A percentile compares a stretch with the other conserved stretches of the same genome.
These are phyloP conservation scores for Botryotinia globosa DNA, from an alignment of 2,329 filamentous ascomycete species.

Conservation along the genomic window DNA sequence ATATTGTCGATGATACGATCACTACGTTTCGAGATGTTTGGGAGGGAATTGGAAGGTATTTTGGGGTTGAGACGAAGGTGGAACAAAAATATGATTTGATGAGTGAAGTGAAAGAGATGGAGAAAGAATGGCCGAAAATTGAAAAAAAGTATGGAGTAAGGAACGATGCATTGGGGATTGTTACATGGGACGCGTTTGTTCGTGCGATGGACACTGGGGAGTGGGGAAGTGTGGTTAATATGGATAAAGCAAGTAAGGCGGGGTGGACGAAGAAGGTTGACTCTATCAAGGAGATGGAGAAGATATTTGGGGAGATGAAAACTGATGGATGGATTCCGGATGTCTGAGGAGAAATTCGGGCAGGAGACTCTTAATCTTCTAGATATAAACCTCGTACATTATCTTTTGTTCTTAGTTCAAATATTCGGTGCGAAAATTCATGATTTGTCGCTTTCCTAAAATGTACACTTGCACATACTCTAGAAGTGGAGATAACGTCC, in stretches of 20 bases:
- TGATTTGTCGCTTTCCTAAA: not conserved
- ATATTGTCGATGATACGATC: constrained; percentile 16
- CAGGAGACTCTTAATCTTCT: not conserved
- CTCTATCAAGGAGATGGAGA: constrained; percentile 13
- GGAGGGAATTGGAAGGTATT: constrained; percentile 7
- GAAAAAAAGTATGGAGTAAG: not conserved
- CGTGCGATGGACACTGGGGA: not conserved
- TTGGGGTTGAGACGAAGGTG: constrained; percentile 7
- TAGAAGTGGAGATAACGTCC: not conserved
- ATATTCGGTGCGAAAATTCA: not conserved
- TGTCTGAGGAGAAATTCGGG: not conserved
- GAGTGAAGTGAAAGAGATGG: constrained; percentile 5
- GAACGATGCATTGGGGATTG: not conserved
- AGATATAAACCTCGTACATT: not conserved
- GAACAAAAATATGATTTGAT: not conserved
- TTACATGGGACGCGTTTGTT: constrained; percentile 16
- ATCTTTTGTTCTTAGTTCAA: not conserved
- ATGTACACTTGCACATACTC: not conserved
- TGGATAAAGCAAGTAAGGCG: constrained; percentile 15
- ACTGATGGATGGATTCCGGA: constrained; percentile 10
- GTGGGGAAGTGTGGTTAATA: constrained; percentile 16
- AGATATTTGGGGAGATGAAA: constrained; percentile 14
- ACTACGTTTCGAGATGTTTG: constrained; percentile 10
- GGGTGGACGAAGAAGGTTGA: constrained; percentile 12
- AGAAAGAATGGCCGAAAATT: constrained; percentile 1